These are phyloP conservation scores for Typha latifolia DNA, from an alignment of 176 grass and related monocot species.

Conservation along the genomic window DNA sequence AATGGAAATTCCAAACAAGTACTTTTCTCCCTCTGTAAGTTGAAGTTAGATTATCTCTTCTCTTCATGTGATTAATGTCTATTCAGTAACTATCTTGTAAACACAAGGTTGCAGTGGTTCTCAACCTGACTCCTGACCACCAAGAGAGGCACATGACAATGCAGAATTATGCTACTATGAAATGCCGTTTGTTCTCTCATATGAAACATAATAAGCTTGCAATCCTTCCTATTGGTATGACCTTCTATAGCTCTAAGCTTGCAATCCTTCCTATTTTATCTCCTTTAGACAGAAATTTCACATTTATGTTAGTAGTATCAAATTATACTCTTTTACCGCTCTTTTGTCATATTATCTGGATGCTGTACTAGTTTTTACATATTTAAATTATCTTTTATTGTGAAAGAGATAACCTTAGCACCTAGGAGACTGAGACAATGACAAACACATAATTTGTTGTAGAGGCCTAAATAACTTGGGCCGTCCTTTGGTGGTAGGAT, in stretches of 20 bases:
- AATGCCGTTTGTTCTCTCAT: constrained; percentile 15
- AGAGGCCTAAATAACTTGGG: too few species aligned
- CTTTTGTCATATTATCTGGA: too few species aligned
- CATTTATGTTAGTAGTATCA: too few species aligned
- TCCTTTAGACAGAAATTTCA: not conserved
- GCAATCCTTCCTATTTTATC: too few species aligned
- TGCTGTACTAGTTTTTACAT: too few species aligned
- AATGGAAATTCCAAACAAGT: constrained; percentile 2
- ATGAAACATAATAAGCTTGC: constrained; percentile 12
- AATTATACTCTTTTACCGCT: too few species aligned
- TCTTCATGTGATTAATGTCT: not conserved
- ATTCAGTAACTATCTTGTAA: not conserved
- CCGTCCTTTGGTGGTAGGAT: too few species aligned
- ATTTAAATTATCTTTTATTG: too few species aligned
- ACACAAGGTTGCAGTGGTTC: constrained; percentile 8
- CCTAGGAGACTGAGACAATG: too few species aligned
- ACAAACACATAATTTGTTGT: too few species aligned
- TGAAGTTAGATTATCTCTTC: not conserved
- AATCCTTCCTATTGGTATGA: constrained; percentile 7
- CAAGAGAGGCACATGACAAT: constrained; percentile 14
- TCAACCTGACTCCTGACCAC: constrained; percentile 14
- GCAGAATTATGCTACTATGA: constrained; percentile 9
- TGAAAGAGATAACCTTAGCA: too few species aligned
- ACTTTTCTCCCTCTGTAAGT: constrained; percentile 12
- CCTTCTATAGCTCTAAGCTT: too few species aligned